Evolutionary conservation across 352 stramenopile species (phyloP).

Genomic region (Heterotrichella gracilis): DNA sequence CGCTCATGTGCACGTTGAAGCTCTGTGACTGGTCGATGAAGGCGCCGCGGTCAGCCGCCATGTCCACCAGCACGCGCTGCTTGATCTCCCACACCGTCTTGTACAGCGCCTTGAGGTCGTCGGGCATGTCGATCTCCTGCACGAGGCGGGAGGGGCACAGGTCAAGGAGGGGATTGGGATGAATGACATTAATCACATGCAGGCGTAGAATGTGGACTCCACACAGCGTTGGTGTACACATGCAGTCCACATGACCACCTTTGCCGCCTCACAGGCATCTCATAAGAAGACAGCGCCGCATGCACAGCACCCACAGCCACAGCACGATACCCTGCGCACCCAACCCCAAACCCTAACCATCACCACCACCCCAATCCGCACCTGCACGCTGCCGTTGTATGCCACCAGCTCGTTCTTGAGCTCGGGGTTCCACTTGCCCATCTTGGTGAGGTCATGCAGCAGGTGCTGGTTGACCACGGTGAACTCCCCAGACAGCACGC

Average conservation of each 20-base stretch:
- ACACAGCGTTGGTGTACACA: too few species aligned
- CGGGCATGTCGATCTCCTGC: conserved; percentile 37
- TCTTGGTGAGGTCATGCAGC: conserved; percentile 52
- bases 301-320: too few species aligned
- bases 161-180: too few species aligned
- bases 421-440: conserved; percentile 30
- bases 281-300: too few species aligned
- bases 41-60: conserved; percentile 78
- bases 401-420: conserved; percentile 22
- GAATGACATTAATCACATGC: too few species aligned
- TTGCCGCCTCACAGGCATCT: too few species aligned
- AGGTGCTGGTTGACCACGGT: conserved; percentile 97
- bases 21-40: conserved; percentile 89
- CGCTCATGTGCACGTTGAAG: conserved; percentile 92
- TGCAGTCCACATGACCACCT: too few species aligned
- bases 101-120: conserved; percentile 63
- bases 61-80: conserved; percentile 73
- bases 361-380: conserved; percentile 16
- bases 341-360: too few species aligned
- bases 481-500: conserved; percentile 88
- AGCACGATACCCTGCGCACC: too few species aligned
- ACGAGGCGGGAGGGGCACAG: too few species aligned
- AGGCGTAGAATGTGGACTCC: too few species aligned
- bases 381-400: conserved; percentile 14
- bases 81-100: conserved; percentile 99